These are phyloP conservation scores for Lasiodiplodia hormozganensis DNA, from an alignment of 2,329 filamentous ascomycete genomes.

Conservation along the genomic window DNA sequence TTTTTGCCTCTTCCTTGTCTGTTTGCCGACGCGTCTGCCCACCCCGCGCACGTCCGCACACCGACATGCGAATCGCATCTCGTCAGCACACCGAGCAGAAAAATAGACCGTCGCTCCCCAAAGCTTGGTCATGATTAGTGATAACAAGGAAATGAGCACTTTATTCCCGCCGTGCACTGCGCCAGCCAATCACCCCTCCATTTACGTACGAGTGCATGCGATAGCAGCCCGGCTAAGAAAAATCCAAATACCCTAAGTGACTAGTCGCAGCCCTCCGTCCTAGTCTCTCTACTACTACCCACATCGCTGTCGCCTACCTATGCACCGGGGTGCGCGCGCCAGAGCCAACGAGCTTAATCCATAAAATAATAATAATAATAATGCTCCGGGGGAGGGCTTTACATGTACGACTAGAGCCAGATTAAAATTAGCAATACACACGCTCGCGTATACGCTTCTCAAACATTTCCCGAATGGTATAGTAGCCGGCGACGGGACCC, in stretches of 20 bases:
- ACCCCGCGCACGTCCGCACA: constrained; percentile 5
- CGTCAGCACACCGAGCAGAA: constrained; percentile 1
- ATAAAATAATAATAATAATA: too few species aligned
- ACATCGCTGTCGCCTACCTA: neutral
- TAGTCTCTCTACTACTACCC: neutral
- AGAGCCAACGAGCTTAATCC: neutral
- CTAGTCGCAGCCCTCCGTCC: neutral
- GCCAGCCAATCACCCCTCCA: neutral
- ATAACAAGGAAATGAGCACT: neutral
- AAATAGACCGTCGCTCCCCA: neutral
- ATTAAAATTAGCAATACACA: neutral
- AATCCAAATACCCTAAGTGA: neutral
- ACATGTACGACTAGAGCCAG: neutral
- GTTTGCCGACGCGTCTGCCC: neutral
- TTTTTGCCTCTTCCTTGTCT: neutral
- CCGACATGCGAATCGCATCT: constrained; percentile 8
- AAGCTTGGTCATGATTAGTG: constrained; percentile 17
- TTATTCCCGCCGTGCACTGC: neutral
- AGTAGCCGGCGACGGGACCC: constrained; percentile 1
- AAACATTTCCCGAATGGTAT: neutral
- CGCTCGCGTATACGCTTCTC: neutral
- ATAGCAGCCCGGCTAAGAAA: neutral
- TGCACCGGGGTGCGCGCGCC: neutral
- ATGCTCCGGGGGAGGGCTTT: neutral
- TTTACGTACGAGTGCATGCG: neutral